Conservation (phyloP, 2,329 filamentous ascomycete genomes). For the Colletotrichum aenigma region DNA sequence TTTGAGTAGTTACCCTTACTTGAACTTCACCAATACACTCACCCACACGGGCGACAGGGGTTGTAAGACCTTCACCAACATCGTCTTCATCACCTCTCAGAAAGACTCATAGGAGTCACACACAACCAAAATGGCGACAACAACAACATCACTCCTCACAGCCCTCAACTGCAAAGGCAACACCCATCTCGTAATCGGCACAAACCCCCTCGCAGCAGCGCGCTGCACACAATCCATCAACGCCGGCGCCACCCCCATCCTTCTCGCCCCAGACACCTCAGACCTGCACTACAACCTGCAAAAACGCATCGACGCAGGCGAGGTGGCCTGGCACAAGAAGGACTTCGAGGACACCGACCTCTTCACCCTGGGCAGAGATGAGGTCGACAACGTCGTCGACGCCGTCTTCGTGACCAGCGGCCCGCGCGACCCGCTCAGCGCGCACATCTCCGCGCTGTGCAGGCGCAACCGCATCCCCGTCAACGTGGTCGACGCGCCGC, state of each 20-base stretch:
- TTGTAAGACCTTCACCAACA: background rate
- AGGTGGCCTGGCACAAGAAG: slow-evolving; percentile 69
- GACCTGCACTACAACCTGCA: slow-evolving; percentile 63
- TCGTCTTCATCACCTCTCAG: background rate
- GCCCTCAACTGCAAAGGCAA: slow-evolving; percentile 73
- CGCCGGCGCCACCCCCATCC: slow-evolving; percentile 79
- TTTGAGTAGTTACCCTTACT: background rate
- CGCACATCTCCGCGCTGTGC: slow-evolving; percentile 77
- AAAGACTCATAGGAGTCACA: background rate
- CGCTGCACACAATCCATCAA: slow-evolving; percentile 81
- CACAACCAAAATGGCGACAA: background rate
- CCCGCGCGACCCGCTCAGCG: slow-evolving; percentile 50
- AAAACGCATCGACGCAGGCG: slow-evolving; percentile 68
- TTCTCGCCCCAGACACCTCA: slow-evolving; percentile 73
- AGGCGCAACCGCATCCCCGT: slow-evolving; percentile 83
- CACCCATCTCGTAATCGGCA: slow-evolving; percentile 84
- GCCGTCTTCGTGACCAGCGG: slow-evolving; percentile 83
- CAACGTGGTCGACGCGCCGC: slow-evolving; percentile 88
- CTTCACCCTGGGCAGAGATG: slow-evolving; percentile 76
- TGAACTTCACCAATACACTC: background rate
- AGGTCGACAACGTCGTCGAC: slow-evolving; percentile 81
- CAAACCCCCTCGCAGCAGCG: slow-evolving; percentile 84
- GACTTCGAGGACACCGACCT: slow-evolving; percentile 75
- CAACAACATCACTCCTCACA: slow-evolving; percentile 65
- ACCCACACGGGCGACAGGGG: background rate